These are phyloP conservation scores for Phytophthora capsici DNA, from an alignment of 352 stramenopile genomes.

Conservation along the genomic window DNA sequence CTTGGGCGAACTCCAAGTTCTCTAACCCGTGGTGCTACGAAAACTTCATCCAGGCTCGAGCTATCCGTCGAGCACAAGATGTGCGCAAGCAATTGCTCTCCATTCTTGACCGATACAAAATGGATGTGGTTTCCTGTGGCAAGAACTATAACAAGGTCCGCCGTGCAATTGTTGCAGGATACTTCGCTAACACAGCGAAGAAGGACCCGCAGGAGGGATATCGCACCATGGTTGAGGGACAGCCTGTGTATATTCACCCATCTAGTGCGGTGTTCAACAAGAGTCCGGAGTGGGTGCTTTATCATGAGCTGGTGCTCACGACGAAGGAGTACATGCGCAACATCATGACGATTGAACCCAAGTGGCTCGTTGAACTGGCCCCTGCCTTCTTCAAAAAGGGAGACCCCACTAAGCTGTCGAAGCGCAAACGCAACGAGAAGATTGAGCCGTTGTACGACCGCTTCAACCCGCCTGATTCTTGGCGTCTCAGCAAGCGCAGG, in stretches of 20 bases:
- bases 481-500: slow-evolving; percentile 96
- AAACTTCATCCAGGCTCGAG: slow-evolving; percentile 98
- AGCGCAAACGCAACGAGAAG: slow-evolving; percentile 98
- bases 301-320: slow-evolving; percentile 97
- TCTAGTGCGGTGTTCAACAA: slow-evolving; percentile 99
- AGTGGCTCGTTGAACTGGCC: slow-evolving; percentile 98
- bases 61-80: slow-evolving; percentile 97
- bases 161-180: slow-evolving; percentile 97
- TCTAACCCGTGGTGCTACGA: slow-evolving; percentile 99
- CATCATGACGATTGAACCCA: slow-evolving; percentile 99
- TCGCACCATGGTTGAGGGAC: slow-evolving; percentile 97
- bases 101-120: slow-evolving; percentile 99
- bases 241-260: slow-evolving; percentile 99
- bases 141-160: slow-evolving; percentile 98
- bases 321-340: slow-evolving; percentile 99
- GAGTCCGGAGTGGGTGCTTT: slow-evolving; percentile 98
- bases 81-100: slow-evolving; percentile 99
- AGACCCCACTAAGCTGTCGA: slow-evolving; percentile 98
- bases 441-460: slow-evolving; percentile 99
- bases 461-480: slow-evolving; percentile 97
- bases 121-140: slow-evolving; percentile 97
- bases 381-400: slow-evolving; percentile 97
- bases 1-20: slow-evolving; percentile 98
- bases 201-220: slow-evolving; percentile 99
- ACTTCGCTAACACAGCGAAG: slow-evolving; percentile 99